Percentiles rank a stretch among this genome's conserved stretches.
Evolutionary conservation across 352 stramenopile species (phyloP).

Genomic region (Phytophthora cactorum): DNA sequence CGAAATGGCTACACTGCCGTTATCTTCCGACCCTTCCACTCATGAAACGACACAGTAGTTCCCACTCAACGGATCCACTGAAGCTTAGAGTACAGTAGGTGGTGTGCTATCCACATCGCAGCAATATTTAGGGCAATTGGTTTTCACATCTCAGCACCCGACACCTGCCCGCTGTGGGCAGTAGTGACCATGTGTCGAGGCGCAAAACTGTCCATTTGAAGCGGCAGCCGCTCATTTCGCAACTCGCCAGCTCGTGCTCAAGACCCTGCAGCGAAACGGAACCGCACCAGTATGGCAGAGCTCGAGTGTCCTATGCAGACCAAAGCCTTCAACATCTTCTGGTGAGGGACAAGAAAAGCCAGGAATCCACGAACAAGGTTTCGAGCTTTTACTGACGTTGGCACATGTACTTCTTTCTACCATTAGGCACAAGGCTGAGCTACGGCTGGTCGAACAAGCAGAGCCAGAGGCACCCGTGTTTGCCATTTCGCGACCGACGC

Average conservation of each 20-base stretch:
- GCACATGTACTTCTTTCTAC: background rate
- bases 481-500: slow-evolving; percentile 20
- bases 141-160: slow-evolving; percentile 33
- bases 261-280: background rate
- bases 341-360: slow-evolving; percentile 13
- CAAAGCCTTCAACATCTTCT: slow-evolving; percentile 37
- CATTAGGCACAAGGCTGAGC: slow-evolving; percentile 30
- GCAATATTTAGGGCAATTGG: slow-evolving; percentile 32
- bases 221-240: slow-evolving; percentile 9
- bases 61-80: no score
- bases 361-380: background rate
- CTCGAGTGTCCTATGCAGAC: slow-evolving; percentile 34
- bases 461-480: slow-evolving; percentile 28
- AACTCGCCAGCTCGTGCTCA: slow-evolving; percentile 14
- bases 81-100: background rate
- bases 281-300: slow-evolving; percentile 13
- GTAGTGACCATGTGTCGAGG: slow-evolving; percentile 30
- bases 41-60: no score
- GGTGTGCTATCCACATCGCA: background rate
- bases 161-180: slow-evolving; percentile 20
- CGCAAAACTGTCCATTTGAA: slow-evolving; percentile 19
- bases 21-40: slow-evolving; percentile 13
- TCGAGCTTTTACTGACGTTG: background rate
- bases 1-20: slow-evolving; percentile 16
- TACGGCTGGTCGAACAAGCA: slow-evolving; percentile 20